phyloP scores from a whole-genome alignment of 208 protist species.

The Trypanosoma theileri region DNA sequence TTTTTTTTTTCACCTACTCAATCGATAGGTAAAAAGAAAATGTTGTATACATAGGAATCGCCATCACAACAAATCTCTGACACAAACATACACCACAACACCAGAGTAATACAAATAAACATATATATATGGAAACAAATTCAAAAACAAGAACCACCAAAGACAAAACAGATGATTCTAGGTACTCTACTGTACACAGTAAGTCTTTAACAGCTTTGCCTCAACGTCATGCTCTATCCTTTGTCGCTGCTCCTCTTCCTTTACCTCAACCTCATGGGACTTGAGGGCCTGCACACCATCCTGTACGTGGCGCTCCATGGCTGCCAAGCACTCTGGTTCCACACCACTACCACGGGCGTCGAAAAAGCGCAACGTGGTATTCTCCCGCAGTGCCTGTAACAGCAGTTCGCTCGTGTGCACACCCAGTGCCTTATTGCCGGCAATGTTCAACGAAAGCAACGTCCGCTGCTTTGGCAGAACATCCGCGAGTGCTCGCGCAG shows the following conservation, averaged over 20 bases:
- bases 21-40: no score
- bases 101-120: neutral
- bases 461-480: slow-evolving; percentile 45
- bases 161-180: neutral
- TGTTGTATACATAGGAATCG: no score
- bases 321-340: slow-evolving; percentile 35
- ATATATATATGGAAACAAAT: neutral
- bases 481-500: slow-evolving; percentile 47
- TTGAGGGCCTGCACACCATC: slow-evolving; percentile 43
- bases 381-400: slow-evolving; percentile 43
- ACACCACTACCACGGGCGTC: slow-evolving; percentile 68
- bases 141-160: slow-evolving; percentile 13
- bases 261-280: slow-evolving; percentile 20
- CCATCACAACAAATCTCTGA: slow-evolving; percentile 4
- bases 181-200: slow-evolving; percentile 6
- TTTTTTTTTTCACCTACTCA: no score
- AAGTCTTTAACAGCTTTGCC: slow-evolving; percentile 19
- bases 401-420: slow-evolving; percentile 37
- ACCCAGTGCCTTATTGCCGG: slow-evolving; percentile 61
- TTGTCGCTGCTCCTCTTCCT: slow-evolving; percentile 30
- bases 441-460: slow-evolving; percentile 61
- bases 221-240: slow-evolving; percentile 28
- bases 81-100: neutral
- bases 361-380: slow-evolving; percentile 57
- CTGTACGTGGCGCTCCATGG: slow-evolving; percentile 41